These are phyloP conservation scores for Cylindrotheca fusiformis DNA, from an alignment of 108 stramenopile species.

Conservation along the genomic window DNA sequence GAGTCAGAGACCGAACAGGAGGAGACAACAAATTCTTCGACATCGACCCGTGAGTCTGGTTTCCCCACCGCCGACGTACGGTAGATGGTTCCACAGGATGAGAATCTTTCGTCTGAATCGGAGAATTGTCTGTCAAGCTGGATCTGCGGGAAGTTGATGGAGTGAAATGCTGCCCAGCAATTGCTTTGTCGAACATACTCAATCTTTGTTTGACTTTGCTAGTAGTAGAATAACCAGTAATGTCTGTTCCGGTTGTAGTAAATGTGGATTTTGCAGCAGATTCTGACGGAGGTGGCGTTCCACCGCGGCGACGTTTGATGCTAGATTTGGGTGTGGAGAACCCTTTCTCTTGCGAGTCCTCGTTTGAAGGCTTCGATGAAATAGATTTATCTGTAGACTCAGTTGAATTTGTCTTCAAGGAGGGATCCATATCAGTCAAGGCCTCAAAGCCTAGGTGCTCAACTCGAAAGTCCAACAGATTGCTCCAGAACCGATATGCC, in stretches of 20 bases:
- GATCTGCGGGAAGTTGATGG: neutral
- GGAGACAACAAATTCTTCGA: constrained; percentile 31
- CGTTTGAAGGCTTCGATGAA: constrained; percentile 5
- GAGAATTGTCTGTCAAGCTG: neutral
- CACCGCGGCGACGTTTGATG: constrained; percentile 4
- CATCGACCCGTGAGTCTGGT: constrained; percentile 15
- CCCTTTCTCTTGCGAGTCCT: neutral
- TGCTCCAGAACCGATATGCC: constrained; percentile 76
- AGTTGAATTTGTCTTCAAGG: constrained; percentile 14
- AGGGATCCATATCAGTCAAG: constrained; percentile 6
- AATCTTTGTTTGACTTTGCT: constrained; percentile 15
- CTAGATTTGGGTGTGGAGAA: constrained; percentile 8
- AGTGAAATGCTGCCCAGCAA: neutral
- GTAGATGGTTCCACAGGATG: constrained; percentile 5
- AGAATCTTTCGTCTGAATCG: neutral
- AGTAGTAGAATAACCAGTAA: neutral
- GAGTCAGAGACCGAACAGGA: constrained; percentile 37
- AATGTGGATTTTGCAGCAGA: constrained; percentile 4
- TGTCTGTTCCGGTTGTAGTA: constrained; percentile 1
- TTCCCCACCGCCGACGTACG: constrained; percentile 46
- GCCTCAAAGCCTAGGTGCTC: constrained; percentile 60
- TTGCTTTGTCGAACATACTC: constrained; percentile 32
- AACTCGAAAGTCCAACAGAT: constrained; percentile 77
- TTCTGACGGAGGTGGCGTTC: constrained; percentile 7
- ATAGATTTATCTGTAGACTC: constrained; percentile 12